Evolutionary conservation across 1,284 basidiomycete species (phyloP), one percentile per base, ranked within the genome.

Genomic region (Cutaneotrichosporon sp.): DNA sequence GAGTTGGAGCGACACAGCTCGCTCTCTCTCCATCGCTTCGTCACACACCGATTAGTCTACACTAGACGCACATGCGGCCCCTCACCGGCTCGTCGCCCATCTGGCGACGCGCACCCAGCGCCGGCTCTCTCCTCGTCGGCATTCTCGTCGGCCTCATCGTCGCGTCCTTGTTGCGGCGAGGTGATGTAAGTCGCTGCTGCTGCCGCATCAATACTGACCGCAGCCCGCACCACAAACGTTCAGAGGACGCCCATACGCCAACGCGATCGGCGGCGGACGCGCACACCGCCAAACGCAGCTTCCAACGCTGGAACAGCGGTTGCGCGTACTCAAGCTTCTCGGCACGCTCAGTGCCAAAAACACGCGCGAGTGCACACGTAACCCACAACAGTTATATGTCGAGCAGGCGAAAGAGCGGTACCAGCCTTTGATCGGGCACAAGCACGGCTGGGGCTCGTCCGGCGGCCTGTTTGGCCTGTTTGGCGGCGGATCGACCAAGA

Each of bases 381-480:
- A 81, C 61, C 80, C 88, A 4, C 92, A 94, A 68, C 82, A 84
- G 4, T 77, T 90, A 30, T 96, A 96, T 73, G 79, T 80, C 51
- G 81, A 88, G 51, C 92, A 97, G 72, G 88, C 84, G 2, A 77
- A 80, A 40, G 88, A 92, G 60, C 84, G 92, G 7, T 97, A 96
- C 70, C 77, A 82, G 8, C 77, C 87, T 1, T 81, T 97, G 34
- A 79, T 91, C 39, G 92, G 90, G 1, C 85, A 90, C 76, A 80
- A 81, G 48, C 75, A 80, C 0, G 81, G 84, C 1, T 77, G 81
- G 67, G 54, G 61, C n/a, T 64, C 63, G 12, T 65, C 69, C 1
- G 76, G 77, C 21, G 89, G 86, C 84, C 73, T 88, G 46, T 64
- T 79, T 79, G 55, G 72, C 69, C 21, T 78, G 36, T 60, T 70